Evolutionary conservation across 768 basidiomycete species (phyloP).

Genomic region (Lactarius sanguifluus): DNA sequence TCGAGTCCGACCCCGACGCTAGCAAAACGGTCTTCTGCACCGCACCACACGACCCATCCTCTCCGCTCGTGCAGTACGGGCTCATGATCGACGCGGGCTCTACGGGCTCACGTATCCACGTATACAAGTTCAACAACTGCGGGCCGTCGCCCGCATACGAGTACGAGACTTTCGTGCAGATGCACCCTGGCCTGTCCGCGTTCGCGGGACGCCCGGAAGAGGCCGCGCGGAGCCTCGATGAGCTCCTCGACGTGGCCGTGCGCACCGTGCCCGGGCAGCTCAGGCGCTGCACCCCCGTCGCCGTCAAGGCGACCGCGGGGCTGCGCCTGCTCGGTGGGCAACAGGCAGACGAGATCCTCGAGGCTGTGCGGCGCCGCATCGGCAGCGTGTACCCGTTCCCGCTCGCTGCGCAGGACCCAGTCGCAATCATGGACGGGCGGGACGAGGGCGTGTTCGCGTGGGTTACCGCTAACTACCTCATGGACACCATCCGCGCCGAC

Average conservation of each 20-base stretch:
- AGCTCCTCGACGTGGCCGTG: slow-evolving; percentile 77
- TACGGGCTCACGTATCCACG: slow-evolving; percentile 94
- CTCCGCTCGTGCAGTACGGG: slow-evolving; percentile 81
- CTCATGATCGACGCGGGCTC: slow-evolving; percentile 99
- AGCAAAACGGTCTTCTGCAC: slow-evolving; percentile 72
- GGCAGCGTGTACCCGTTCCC: slow-evolving; percentile 65
- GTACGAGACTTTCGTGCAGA: slow-evolving; percentile 89
- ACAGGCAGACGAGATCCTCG: slow-evolving; percentile 69
- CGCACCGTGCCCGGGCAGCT: slow-evolving; percentile 69
- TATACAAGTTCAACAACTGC: slow-evolving; percentile 98
- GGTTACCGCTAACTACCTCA: slow-evolving; percentile 95
- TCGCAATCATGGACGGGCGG: slow-evolving; percentile 90
- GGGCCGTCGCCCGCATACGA: slow-evolving; percentile 73
- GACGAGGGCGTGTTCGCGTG: slow-evolving; percentile 99
- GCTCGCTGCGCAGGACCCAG: slow-evolving; percentile 58
- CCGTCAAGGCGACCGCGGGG: slow-evolving; percentile 93
- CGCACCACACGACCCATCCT: slow-evolving; percentile 45
- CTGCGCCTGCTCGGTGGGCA: slow-evolving; percentile 64
- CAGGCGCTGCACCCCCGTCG: slow-evolving; percentile 76
- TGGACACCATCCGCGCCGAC: slow-evolving; percentile 65
- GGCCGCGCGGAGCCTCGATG: slow-evolving; percentile 79
- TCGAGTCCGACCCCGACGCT: slow-evolving; percentile 73
- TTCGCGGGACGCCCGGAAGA: slow-evolving; percentile 57
- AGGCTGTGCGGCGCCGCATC: slow-evolving; percentile 65
- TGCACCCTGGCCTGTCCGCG: slow-evolving; percentile 73